phyloP scores from a whole-genome alignment of 805 yeast genomes.

The Suhomyces faveliae region DNA sequence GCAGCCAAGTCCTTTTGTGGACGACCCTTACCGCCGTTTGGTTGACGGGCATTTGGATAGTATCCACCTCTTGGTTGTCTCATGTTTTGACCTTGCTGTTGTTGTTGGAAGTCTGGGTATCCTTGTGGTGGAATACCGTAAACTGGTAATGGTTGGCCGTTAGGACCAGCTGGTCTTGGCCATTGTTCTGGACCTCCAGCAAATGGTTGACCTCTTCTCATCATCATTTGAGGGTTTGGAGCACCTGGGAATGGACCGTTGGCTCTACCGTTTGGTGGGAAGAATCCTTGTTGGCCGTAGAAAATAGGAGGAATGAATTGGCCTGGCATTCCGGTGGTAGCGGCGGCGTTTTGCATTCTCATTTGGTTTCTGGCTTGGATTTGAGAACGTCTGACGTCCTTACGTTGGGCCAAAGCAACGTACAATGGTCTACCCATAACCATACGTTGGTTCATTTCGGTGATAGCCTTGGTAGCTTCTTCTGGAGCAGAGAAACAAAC shows the following conservation, averaged over 20 bases:
- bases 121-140: conserved; percentile 84
- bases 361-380: conserved; percentile 97
- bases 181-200: conserved; percentile 63
- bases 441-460: conserved; percentile 98
- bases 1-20: conserved; percentile 57
- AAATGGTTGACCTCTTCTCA: conserved; percentile 66
- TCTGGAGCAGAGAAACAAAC: conserved; percentile 97
- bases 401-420: conserved; percentile 98
- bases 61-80: conserved; percentile 62
- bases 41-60: conserved; percentile 45
- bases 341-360: conserved; percentile 96
- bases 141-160: conserved; percentile 81
- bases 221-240: conserved; percentile 80
- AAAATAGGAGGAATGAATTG: conserved; percentile 86
- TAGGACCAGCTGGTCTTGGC: conserved; percentile 66
- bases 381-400: conserved; percentile 96
- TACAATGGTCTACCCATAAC: conserved; percentile 93
- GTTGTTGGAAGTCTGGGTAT: conserved; percentile 47
- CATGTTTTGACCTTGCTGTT: conserved; percentile 25
- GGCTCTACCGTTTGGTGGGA: conserved; percentile 84
- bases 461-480: conserved; percentile 97
- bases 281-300: conserved; percentile 81
- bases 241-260: conserved; percentile 65
- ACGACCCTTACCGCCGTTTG: conserved; percentile 37
- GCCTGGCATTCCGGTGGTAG: conserved; percentile 80